Percentiles rank a stretch among this genome's conserved stretches.
These are phyloP conservation scores for Spathaspora gorwiae DNA, from an alignment of 805 yeast species.

Conservation along the genomic window DNA sequence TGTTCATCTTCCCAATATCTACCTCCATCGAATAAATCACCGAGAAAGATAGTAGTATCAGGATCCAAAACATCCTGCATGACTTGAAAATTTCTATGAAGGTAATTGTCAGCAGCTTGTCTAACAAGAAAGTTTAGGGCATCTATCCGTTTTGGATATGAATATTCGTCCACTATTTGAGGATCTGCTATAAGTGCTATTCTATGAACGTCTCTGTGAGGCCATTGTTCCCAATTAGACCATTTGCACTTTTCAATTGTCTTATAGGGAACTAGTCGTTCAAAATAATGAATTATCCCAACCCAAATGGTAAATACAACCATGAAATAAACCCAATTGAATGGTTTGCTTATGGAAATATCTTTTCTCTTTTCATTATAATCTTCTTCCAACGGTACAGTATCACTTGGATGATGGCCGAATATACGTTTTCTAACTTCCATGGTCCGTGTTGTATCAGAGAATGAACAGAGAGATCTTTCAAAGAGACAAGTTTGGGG, in stretches of 20 bases:
- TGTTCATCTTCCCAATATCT: conserved; percentile 66
- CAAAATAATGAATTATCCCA: conserved; percentile 24
- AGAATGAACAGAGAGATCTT: no score
- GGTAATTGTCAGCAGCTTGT: conserved; percentile 69
- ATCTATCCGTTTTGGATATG: conserved; percentile 71
- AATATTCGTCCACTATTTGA: conserved; percentile 82
- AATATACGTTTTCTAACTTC: no score
- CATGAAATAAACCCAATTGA: not conserved
- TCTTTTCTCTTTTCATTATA: no score
- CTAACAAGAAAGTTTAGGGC: conserved; percentile 52
- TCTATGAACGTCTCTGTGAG: conserved; percentile 36
- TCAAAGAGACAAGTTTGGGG: no score
- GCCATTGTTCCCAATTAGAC: conserved; percentile 66
- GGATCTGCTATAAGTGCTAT: conserved; percentile 82
- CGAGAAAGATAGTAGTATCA: conserved; percentile 72
- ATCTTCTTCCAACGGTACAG: no score
- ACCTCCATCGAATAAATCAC: conserved; percentile 95
- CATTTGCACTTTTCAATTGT: conserved; percentile 41
- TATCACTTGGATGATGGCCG: no score
- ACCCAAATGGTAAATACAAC: conserved; percentile 16
- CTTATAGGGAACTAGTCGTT: conserved; percentile 23
- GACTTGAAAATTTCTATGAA: conserved; percentile 66
- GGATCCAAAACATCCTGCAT: conserved; percentile 62
- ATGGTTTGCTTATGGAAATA: not conserved
- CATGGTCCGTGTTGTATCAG: no score